Evolutionary conservation across 2,329 filamentous ascomycete species (phyloP).

Genomic region (Clarireedia homoeocarpa): DNA sequence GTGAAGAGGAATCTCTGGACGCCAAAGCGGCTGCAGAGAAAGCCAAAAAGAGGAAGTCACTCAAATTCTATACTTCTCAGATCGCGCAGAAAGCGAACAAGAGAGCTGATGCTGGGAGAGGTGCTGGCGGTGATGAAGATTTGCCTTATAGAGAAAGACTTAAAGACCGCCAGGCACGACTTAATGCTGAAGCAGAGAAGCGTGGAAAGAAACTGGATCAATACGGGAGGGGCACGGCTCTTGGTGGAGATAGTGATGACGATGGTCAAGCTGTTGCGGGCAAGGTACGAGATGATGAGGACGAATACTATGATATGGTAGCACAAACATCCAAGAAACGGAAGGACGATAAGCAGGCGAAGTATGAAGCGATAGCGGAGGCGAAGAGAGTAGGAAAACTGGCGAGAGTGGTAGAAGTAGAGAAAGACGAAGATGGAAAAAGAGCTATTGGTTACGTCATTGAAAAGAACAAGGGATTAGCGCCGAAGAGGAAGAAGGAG

Average conservation of each 20-base stretch:
- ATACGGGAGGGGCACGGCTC: slow-evolving; percentile 53
- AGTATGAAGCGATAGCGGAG: slow-evolving; percentile 46
- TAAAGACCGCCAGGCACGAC: slow-evolving; percentile 73
- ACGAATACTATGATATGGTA: slow-evolving; percentile 88
- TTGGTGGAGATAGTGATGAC: slow-evolving; percentile 47
- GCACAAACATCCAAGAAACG: slow-evolving; percentile 62
- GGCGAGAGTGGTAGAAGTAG: slow-evolving; percentile 56
- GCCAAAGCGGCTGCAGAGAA: slow-evolving; percentile 78
- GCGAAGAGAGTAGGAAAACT: slow-evolving; percentile 56
- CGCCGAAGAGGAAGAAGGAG: slow-evolving; percentile 86
- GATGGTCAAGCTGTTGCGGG: slow-evolving; percentile 34
- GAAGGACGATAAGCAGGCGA: slow-evolving; percentile 61
- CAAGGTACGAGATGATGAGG: slow-evolving; percentile 36
- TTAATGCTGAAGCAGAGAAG: slow-evolving; percentile 82
- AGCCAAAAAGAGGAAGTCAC: slow-evolving; percentile 77
- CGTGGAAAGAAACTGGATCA: slow-evolving; percentile 62
- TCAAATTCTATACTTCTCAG: slow-evolving; percentile 97
- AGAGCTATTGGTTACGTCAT: slow-evolving; percentile 89
- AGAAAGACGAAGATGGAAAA: slow-evolving; percentile 75
- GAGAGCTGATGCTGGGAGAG: slow-evolving; percentile 63
- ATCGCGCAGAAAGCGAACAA: slow-evolving; percentile 92
- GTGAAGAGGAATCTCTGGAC: slow-evolving; percentile 77
- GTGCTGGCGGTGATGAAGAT: slow-evolving; percentile 72
- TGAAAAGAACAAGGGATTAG: slow-evolving; percentile 94
- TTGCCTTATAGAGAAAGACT: slow-evolving; percentile 85